Evolutionary conservation across 2,329 filamentous ascomycete species (phyloP).

Genomic region (Aspergillus jensenii): DNA sequence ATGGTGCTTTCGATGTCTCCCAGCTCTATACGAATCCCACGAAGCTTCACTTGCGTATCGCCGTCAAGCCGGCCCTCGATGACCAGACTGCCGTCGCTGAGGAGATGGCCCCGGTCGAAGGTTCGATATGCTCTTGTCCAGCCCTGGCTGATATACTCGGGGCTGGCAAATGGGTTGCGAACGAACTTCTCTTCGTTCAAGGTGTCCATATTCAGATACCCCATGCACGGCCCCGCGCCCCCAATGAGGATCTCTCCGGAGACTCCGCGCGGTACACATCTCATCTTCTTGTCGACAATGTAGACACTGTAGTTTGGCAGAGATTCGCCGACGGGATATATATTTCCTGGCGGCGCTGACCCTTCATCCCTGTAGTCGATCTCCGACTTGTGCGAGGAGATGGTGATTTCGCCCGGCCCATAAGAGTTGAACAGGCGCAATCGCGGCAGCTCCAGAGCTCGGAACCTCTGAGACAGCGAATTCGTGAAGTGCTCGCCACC

Average conservation of each 20-base stretch:
- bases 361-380: neutral
- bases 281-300: neutral
- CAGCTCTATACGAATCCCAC: neutral
- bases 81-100: conserved; percentile 25
- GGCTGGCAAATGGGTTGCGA: conserved; percentile 5
- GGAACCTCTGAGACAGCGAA: conserved; percentile 14
- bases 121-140: conserved; percentile 23
- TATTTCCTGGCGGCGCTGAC: neutral
- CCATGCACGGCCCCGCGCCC: conserved; percentile 1
- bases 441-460: conserved; percentile 6
- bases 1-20: neutral
- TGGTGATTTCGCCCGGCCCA: conserved; percentile 29
- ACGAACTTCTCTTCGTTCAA: neutral
- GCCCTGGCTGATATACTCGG: neutral
- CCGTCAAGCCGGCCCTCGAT: conserved; percentile 26
- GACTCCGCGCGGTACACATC: neutral
- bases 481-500: conserved; percentile 20
- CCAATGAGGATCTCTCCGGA: conserved; percentile 6
- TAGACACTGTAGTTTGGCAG: conserved; percentile 1
- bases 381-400: conserved; percentile 18
- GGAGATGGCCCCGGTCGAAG: conserved; percentile 28
- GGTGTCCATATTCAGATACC: neutral
- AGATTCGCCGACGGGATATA: neutral
- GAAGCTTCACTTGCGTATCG: conserved; percentile 27
- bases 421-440: conserved; percentile 27